Percentiles rank a stretch among this genome's conserved stretches.
Conservation (phyloP, 768 basidiomycete genomes). For the Calocera cornea region DNA sequence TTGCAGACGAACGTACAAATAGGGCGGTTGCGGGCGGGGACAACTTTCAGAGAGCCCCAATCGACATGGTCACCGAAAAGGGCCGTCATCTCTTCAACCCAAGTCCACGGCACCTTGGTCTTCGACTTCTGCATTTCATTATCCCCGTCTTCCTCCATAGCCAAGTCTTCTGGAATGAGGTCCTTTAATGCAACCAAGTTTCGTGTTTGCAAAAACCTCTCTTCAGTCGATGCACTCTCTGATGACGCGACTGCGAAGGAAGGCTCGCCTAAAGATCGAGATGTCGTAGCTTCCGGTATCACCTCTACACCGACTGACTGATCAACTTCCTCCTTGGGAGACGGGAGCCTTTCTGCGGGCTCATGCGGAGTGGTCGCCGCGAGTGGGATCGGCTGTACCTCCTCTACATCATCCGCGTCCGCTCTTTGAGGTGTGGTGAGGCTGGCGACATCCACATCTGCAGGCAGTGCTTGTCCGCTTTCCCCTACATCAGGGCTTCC, state of each 20-base stretch:
- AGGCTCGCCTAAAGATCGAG: not conserved
- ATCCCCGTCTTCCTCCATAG: conserved; percentile 26
- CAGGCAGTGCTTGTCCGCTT: too few relatives aligned
- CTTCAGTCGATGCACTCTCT: not conserved
- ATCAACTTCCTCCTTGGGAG: not conserved
- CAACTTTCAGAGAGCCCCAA: conserved; percentile 28
- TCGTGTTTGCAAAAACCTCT: not conserved
- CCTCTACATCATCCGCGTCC: too few relatives aligned
- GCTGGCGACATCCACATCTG: too few relatives aligned
- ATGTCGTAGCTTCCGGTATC: not conserved
- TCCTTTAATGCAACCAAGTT: not conserved
- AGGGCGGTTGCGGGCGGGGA: conserved; percentile 18
- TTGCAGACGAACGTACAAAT: conserved; percentile 12
- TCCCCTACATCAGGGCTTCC: too few relatives aligned
- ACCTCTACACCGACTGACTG: not conserved
- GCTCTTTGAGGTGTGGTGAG: too few relatives aligned
- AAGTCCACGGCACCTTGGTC: conserved; percentile 33
- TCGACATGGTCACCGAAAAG: conserved; percentile 76
- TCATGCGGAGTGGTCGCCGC: too few relatives aligned
- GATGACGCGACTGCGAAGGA: not conserved
- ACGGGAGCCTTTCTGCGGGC: too few relatives aligned
- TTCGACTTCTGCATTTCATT: conserved; percentile 20
- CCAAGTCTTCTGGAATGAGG: not conserved
- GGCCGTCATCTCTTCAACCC: conserved; percentile 63
- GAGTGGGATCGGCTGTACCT: too few relatives aligned